Evolutionary conservation across 306 rosid species (phyloP).

Genomic region (Gynostemma pentaphyllum): DNA sequence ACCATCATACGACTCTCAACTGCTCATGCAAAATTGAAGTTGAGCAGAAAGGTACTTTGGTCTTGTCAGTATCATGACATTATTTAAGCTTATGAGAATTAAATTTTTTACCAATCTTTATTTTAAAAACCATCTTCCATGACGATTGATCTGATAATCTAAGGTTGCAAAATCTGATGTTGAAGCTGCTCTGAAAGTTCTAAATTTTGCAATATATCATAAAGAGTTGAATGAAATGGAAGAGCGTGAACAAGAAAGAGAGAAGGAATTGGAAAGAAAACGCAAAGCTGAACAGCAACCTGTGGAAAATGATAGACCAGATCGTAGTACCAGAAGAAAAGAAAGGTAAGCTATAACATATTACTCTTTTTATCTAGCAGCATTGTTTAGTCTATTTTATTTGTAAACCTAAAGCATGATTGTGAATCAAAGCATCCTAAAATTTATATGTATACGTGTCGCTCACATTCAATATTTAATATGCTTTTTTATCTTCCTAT

Average conservation of each 20-base stretch:
- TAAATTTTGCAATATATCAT: conserved; percentile 92
- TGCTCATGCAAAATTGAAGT: conserved; percentile 91
- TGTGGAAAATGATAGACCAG: conserved; percentile 37
- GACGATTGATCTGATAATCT: conserved; percentile 12
- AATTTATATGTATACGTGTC: background rate
- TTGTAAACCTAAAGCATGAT: background rate
- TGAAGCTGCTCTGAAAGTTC: conserved; percentile 74
- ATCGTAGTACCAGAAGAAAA: conserved; percentile 23
- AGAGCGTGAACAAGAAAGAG: conserved; percentile 76
- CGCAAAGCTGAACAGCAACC: conserved; percentile 38
- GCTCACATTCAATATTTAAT: background rate
- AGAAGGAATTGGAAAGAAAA: conserved; percentile 51
- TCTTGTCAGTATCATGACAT: conserved; percentile 1
- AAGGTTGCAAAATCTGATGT: conserved; percentile 87
- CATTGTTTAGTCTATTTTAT: background rate
- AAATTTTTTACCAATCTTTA: background rate
- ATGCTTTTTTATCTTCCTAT: background rate
- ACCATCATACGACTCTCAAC: conserved; percentile 96
- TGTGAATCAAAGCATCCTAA: background rate
- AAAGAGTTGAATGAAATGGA: conserved; percentile 90
- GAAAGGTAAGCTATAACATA: conserved; percentile 34
- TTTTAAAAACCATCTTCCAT: background rate
- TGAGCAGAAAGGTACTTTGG: conserved; percentile 60
- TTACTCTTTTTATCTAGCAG: background rate
- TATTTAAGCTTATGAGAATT: background rate